Conservation (phyloP, 1,284 basidiomycete species). For the Taiwanofungus camphoratus region DNA sequence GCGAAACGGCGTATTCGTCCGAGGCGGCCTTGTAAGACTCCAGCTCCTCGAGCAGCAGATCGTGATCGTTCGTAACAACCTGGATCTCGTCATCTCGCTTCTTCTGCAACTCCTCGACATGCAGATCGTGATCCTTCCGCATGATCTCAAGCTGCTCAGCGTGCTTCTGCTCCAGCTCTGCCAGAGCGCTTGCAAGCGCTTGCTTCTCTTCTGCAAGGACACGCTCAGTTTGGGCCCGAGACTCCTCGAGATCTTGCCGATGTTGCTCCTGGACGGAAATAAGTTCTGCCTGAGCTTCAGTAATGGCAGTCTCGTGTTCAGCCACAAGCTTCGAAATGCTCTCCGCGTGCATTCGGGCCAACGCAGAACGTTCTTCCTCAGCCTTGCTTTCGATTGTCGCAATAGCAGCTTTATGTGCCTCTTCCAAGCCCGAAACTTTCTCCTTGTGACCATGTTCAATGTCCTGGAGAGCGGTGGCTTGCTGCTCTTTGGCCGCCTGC, state of each 20-base stretch:
- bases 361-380: conserved; percentile 30
- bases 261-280: conserved; percentile 43
- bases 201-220: conserved; percentile 32
- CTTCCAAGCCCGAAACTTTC: conserved; percentile 42
- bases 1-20: conserved; percentile 46
- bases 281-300: conserved; percentile 37
- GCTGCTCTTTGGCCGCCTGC: conserved; percentile 47
- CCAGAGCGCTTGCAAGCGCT: conserved; percentile 32
- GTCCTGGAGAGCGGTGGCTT: conserved; percentile 48
- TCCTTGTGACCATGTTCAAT: conserved; percentile 49
- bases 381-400: conserved; percentile 30
- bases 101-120: conserved; percentile 52
- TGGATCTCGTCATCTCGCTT: conserved; percentile 35
- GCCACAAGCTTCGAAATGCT: conserved; percentile 35
- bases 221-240: conserved; percentile 32
- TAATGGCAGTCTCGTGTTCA: conserved; percentile 40
- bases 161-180: conserved; percentile 33
- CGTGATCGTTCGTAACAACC: conserved; percentile 44
- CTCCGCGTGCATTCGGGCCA: conserved; percentile 31
- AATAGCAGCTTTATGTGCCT: conserved; percentile 37
- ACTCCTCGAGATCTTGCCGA: conserved; percentile 35
- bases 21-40: conserved; percentile 56
- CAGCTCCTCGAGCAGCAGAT: conserved; percentile 54
- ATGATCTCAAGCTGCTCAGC: conserved; percentile 37
- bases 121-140: conserved; percentile 46